Percentiles rank a stretch among this genome's conserved stretches.
Conservation (phyloP, 805 yeast species). For the Danielia reshetovae region DNA sequence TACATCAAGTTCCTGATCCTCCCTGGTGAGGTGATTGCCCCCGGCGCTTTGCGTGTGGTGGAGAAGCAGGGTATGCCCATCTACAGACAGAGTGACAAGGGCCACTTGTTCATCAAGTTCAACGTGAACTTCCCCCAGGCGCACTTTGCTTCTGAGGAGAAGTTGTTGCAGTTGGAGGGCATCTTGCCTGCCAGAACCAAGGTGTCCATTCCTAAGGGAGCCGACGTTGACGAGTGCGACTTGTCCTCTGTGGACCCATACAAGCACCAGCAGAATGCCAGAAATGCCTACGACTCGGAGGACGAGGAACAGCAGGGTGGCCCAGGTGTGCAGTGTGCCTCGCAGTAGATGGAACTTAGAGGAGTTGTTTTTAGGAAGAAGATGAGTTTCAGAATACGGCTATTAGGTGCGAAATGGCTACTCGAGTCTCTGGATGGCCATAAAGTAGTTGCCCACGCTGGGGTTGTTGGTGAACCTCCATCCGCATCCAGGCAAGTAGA, state of each 20-base stretch:
- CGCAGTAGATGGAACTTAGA: constrained; percentile 12
- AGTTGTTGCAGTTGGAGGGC: constrained; percentile 65
- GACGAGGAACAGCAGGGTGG: constrained; percentile 36
- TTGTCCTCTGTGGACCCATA: constrained; percentile 64
- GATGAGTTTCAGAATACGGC: too few species aligned
- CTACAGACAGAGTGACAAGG: constrained; percentile 80
- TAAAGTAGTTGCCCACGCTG: constrained; percentile 76
- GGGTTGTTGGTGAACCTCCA: constrained; percentile 70
- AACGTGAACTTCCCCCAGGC: constrained; percentile 81
- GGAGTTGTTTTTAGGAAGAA: background rate
- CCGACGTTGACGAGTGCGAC: constrained; percentile 76
- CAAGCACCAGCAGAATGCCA: constrained; percentile 45
- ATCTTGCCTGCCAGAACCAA: constrained; percentile 75
- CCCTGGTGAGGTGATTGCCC: constrained; percentile 92
- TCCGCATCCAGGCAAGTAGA: constrained; percentile 78
- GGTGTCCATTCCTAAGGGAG: constrained; percentile 61
- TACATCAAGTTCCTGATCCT: constrained; percentile 76
- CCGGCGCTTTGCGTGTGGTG: constrained; percentile 75
- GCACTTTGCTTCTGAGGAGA: constrained; percentile 71
- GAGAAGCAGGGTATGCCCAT: constrained; percentile 98
- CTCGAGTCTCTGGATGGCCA: constrained; percentile 60
- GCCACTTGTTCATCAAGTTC: constrained; percentile 84
- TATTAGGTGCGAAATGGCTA: too few species aligned
- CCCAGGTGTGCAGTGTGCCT: constrained; percentile 24
- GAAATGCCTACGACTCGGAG: constrained; percentile 42